Base-by-base conservation (phyloP, 2,329 filamentous ascomycete genomes). In the Plenodomus tracheiphilus region DNA sequence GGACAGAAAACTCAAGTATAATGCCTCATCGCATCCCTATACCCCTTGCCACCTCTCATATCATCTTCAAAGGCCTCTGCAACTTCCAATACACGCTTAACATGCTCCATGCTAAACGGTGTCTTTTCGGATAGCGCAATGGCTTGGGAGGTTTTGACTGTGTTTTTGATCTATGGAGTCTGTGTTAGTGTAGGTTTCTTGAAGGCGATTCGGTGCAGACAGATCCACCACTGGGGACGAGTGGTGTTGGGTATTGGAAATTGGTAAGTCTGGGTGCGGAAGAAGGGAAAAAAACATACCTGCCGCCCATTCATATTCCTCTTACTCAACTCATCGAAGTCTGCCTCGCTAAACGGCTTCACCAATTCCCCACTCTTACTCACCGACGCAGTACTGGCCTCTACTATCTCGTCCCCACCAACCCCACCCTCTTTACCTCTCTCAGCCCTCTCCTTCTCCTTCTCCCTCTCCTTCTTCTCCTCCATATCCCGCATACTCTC, bases 111-210 rank as follows among this genome's bases (percentile, higher is more conserved):
- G 45, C 83, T 82, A 25, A 96, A 80, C 3, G 82, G 77, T 50
- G 86, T 82, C 20, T 82, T 78, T 69, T 91, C 88, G 56, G 89
- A 88, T 38, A 93, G 81, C 1, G 91, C 90, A 15, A 96, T 79
- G 0, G 88, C 88, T 71, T 95, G 90, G 2, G 89, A 89, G 0
- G 89, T 92, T 47, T 88, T 84, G 41, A 96, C 86, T 10, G 87
- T 86, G 68, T 96, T 96, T 77, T 96, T 95, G 79, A 95, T 96
- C 82, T 92, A 78, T 34, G n/a, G n/a, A n/a, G n/a, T n/a, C n/a
- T n/a, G n/a, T n/a, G n/a, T n/a, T n/a, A n/a, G n/a, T n/a, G n/a
- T n/a, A n/a, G n/a, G n/a, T n/a, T n/a, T n/a, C n/a, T n/a, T n/a
- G n/a, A n/a, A n/a, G n/a, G n/a, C n/a, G n/a, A n/a, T n/a, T n/a